phyloP scores from a whole-genome alignment of 306 rosid genomes.

The Cercis canadensis region DNA sequence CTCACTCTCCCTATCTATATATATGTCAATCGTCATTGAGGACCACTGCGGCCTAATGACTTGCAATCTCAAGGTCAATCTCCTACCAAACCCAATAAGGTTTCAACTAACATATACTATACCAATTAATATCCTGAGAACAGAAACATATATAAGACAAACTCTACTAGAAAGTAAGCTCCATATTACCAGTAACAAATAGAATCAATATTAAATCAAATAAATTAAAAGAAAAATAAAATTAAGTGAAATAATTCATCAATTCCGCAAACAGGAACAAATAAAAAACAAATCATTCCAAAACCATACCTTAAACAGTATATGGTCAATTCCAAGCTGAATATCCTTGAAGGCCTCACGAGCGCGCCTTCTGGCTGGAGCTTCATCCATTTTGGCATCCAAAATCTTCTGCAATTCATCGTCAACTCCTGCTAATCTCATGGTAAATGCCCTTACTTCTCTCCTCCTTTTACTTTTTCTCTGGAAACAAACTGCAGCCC shows the following conservation, averaged over 20 bases:
- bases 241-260: neutral
- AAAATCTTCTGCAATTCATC: slow-evolving; percentile 64
- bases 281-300: neutral
- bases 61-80: slow-evolving; percentile 26
- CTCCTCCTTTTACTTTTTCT: neutral
- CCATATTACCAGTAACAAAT: neutral
- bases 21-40: neutral
- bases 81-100: neutral
- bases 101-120: slow-evolving; percentile 31
- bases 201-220: neutral
- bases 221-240: neutral
- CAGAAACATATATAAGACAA: neutral
- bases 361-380: slow-evolving; percentile 72
- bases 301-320: slow-evolving; percentile 68
- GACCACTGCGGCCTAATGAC: neutral
- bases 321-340: slow-evolving; percentile 85
- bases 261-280: slow-evolving; percentile 19
- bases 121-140: slow-evolving; percentile 4
- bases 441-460: slow-evolving; percentile 47
- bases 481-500: no score
- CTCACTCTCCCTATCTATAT: neutral
- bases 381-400: slow-evolving; percentile 74
- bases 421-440: slow-evolving; percentile 59
- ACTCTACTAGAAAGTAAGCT: neutral
- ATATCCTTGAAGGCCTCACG: slow-evolving; percentile 78